These are phyloP conservation scores for Arthrobotrys pseudoclavata DNA, from an alignment of 2,329 filamentous ascomycete species.

Conservation along the genomic window DNA sequence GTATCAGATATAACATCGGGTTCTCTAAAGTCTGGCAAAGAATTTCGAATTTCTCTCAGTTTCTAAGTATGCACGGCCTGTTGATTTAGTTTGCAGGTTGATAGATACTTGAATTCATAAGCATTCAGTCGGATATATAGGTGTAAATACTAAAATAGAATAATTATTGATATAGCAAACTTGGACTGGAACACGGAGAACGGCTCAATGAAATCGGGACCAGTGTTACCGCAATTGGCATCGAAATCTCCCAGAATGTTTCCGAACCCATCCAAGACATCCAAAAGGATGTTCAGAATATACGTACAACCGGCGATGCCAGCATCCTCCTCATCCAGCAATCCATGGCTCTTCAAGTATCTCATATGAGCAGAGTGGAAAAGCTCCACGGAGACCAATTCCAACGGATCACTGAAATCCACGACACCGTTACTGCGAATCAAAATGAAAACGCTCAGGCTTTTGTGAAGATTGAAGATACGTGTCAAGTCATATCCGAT, in stretches of 20 bases:
- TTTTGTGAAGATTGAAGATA: slow-evolving; percentile 16
- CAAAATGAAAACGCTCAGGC: slow-evolving; percentile 7
- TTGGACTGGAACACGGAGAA: slow-evolving; percentile 33
- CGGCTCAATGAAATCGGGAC: slow-evolving; percentile 29
- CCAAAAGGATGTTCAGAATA: slow-evolving; percentile 22
- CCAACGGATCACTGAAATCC: slow-evolving; percentile 38
- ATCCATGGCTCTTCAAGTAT: slow-evolving; percentile 33
- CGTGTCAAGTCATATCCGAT: not conserved
- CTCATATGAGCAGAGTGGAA: slow-evolving; percentile 25
- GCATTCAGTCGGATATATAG: no score
- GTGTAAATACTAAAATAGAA: not conserved
- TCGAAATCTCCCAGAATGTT: slow-evolving; percentile 46
- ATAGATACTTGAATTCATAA: not conserved
- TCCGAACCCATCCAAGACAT: slow-evolving; percentile 28
- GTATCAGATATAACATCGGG: slow-evolving; percentile 22
- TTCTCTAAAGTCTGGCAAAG: not conserved
- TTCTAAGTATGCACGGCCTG: not conserved
- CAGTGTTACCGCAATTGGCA: slow-evolving; percentile 11
- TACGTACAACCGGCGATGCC: slow-evolving; percentile 18
- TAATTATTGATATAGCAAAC: slow-evolving; percentile 22
- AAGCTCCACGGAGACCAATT: slow-evolving; percentile 29
- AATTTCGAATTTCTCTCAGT: not conserved
- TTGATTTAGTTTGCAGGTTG: no score
- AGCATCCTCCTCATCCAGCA: slow-evolving; percentile 20
- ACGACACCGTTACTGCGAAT: slow-evolving; percentile 22